Evolutionary conservation across 768 basidiomycete genomes (phyloP).

Genomic region (Termitomyces sp.): DNA sequence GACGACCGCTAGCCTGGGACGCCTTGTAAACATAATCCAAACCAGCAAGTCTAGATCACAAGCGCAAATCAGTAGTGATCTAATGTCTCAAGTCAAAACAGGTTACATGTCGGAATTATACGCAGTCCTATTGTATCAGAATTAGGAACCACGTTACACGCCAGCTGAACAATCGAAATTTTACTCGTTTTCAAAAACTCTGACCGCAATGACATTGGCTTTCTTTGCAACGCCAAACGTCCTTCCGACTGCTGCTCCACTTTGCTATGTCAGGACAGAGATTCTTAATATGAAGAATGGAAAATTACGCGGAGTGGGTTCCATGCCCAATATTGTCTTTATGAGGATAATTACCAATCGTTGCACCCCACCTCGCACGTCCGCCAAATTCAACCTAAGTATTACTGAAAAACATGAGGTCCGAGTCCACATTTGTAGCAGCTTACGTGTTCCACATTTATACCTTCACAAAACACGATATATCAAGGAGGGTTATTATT

Average conservation of each 20-base stretch:
- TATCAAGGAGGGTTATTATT: too few relatives aligned
- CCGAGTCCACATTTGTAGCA: too few relatives aligned
- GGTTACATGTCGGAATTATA: neutral
- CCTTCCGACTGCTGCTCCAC: neutral
- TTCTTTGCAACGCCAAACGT: neutral
- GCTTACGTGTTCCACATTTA: neutral
- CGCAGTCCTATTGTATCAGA: neutral
- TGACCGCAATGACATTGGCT: neutral
- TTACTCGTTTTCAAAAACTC: neutral
- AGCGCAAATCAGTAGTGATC: neutral
- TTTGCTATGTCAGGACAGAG: neutral
- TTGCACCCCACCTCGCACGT: neutral
- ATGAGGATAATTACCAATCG: neutral
- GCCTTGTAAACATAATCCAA: too few relatives aligned
- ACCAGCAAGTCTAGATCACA: neutral
- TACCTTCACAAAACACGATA: neutral
- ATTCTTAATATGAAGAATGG: too few relatives aligned
- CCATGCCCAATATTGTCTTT: neutral
- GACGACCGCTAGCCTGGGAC: too few relatives aligned
- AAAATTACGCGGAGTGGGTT: too few relatives aligned
- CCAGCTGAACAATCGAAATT: neutral
- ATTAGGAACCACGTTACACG: neutral
- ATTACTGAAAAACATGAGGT: neutral
- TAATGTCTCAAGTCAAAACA: neutral
- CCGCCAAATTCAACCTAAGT: neutral